These are phyloP conservation scores for Tricholomella constricta DNA, from an alignment of 768 basidiomycete species.

Conservation along the genomic window DNA sequence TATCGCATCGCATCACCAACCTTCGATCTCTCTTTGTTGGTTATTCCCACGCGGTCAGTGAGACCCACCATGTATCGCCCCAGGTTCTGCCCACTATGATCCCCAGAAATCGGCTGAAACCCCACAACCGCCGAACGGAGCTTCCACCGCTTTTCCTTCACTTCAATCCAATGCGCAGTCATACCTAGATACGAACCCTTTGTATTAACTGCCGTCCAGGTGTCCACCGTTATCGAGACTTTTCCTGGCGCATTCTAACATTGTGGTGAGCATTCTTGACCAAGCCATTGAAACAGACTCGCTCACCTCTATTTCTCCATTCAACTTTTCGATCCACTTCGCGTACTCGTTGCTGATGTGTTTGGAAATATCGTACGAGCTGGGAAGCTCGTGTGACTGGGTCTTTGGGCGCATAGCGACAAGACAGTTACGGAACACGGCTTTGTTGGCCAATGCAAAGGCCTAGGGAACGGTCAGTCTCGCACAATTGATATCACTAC, in stretches of 20 bases:
- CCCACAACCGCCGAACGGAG: constrained; percentile 22
- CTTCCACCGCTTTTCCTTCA: constrained; percentile 22
- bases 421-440: constrained; percentile 9
- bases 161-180: constrained; percentile 24
- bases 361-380: constrained; percentile 12
- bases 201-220: constrained; percentile 23
- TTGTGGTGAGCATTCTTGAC: constrained; percentile 16
- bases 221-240: constrained; percentile 20
- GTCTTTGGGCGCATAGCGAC: constrained; percentile 11
- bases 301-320: constrained; percentile 14
- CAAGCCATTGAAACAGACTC: constrained; percentile 13
- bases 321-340: constrained; percentile 3
- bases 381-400: constrained; percentile 6
- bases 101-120: constrained; percentile 23
- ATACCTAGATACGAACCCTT: constrained; percentile 23
- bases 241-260: constrained; percentile 21
- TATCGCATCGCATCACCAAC: constrained; percentile 13
- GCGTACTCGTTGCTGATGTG: constrained; percentile 22
- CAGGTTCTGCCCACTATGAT: constrained; percentile 26
- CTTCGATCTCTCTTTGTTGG: constrained; percentile 16
- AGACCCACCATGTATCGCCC: constrained; percentile 25
- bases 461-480: background rate
- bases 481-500: background rate
- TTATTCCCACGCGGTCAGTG: constrained; percentile 26
- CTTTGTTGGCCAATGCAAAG: constrained; percentile 8